Conservation (phyloP, 768 basidiomycete genomes). For the Tricholoma terreum region DNA sequence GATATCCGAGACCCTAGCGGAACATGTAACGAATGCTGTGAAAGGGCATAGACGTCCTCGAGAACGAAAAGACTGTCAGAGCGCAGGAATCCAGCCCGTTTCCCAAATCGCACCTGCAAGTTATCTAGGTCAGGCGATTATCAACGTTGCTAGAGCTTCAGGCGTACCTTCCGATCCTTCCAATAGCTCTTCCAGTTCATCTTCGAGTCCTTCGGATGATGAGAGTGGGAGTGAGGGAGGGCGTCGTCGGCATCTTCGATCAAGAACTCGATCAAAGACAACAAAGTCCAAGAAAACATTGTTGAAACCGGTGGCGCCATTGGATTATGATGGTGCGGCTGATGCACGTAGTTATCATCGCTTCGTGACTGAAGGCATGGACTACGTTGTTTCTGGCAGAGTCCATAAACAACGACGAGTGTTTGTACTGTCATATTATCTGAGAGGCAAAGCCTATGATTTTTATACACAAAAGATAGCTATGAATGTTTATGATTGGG, state of each 20-base stretch:
- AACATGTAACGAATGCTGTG: not conserved
- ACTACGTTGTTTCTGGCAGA: not conserved
- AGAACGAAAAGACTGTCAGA: not conserved
- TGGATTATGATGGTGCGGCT: conserved; percentile 1
- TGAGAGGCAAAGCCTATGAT: conserved; percentile 10
- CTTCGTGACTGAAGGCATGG: conserved; percentile 2
- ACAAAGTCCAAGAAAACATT: no score
- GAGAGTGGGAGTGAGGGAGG: not conserved
- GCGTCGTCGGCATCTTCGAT: no score
- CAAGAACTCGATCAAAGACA: no score
- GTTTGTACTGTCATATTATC: conserved; percentile 2
- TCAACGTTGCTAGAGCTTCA: not conserved
- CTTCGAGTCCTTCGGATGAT: not conserved
- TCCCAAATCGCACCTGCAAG: not conserved
- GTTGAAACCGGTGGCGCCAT: not conserved
- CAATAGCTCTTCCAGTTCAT: not conserved
- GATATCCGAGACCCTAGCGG: not conserved
- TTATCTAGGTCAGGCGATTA: not conserved
- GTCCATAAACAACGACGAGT: not conserved
- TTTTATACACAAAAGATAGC: no score
- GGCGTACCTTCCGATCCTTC: not conserved
- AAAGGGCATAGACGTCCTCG: not conserved
- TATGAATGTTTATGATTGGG: no score
- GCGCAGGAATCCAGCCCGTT: not conserved
- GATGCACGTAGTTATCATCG: not conserved